Base-by-base conservation (phyloP, 345 rosid species). In the Eucalyptus fibrosa region DNA sequence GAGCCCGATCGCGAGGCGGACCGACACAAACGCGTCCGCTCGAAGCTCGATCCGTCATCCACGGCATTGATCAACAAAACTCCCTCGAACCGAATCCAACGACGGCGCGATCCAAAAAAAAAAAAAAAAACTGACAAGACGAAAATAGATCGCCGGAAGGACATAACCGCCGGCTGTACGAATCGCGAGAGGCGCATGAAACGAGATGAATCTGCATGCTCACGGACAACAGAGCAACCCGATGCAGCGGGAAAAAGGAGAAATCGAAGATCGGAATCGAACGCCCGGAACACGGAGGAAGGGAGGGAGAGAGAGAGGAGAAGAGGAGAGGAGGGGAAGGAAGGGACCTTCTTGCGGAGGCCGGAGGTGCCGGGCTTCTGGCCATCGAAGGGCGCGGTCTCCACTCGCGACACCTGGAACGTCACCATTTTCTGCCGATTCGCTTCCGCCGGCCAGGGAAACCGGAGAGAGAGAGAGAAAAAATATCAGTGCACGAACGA, bases 301-400 rank as follows among this genome's bases (percentile, higher is more conserved):
- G 37, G 7, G 24, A 45, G 47, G 14, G 7, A 30, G 80, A 89
- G 80, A 81, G 11, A 89, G 87, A 50, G 37, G 47, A 50, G 65
- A 77, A n/a, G 83, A 47, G 65, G 56, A 69, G 86, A n/a, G 86
- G 37, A 14, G 55, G 37, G 34, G 30, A 17, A 34, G 50, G 45
- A 10, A 45, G 87, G 87, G 37, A 97, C 99, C 99, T 97, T 98
- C 96, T 98, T 98, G 90, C 99, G 99, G 90, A 98, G 99, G 86
- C 99, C 99, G 88, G 99, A 98, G 28, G 99, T 98, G 30, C 99
- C 99, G 6, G 99, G 99, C 92, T 98, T 98, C 95, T 98, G 99
- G 93, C 97, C 99, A 32, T 95, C 98, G 91, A 95, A 87, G 26
- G 99, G 98, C 37, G 92, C 83, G 86, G 99, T 94, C 7, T 92